Evolutionary conservation across 148 eudicot genomes (phyloP), one percentile per base, ranked within the genome.

Genomic region (Amaranthus cruentus): DNA sequence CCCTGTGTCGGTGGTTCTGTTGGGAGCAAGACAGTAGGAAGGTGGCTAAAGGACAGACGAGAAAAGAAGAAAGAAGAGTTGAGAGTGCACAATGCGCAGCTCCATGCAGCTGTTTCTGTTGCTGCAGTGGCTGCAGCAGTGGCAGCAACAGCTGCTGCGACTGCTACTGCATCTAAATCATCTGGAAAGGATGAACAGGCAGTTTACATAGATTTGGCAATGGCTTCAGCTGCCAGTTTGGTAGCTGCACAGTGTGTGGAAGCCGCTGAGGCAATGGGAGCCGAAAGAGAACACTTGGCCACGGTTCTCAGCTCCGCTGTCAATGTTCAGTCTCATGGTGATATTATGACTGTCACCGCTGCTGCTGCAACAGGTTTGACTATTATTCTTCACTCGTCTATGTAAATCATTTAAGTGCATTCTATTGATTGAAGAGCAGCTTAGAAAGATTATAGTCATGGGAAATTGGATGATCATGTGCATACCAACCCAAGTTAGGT

Each of bases 231-330:
- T 3, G 96, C 98, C 21, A 92, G 88, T 3, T 74, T 92, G 68
- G 96, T 92, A 12, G 98, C 98, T 15, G 98, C 96, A 11, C 88
- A 89, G 73, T 92, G 98, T 59, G 96, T 92, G 51, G 98, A 92
- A 82, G 96, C 96, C 21, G 98, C 98, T 0, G 96, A 92, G 83
- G 80, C 89, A 0, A 81, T 90, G 98, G 98, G 98, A 64, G 96
- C 93, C 4, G 98, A 90, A 47, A 88, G 92, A 28, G 91, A 88
- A 47, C 96, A 92, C 66, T 83, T 92, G 59, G 80, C 84, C 9
- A 80, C 96, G 2, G 91, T 89, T 7, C 83, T 92, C 47, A 82
- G 90, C 81, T 92, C 98, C 48, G 98, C 98, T 43, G 98, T 92
- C 48, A 90, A 82, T 70, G 96, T 92, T 66, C 86, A 85, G 66